Percentiles rank a stretch among this genome's conserved stretches.
phyloP scores from a whole-genome alignment of 2,329 filamentous ascomycete species.

The Fusarium verticillioides region DNA sequence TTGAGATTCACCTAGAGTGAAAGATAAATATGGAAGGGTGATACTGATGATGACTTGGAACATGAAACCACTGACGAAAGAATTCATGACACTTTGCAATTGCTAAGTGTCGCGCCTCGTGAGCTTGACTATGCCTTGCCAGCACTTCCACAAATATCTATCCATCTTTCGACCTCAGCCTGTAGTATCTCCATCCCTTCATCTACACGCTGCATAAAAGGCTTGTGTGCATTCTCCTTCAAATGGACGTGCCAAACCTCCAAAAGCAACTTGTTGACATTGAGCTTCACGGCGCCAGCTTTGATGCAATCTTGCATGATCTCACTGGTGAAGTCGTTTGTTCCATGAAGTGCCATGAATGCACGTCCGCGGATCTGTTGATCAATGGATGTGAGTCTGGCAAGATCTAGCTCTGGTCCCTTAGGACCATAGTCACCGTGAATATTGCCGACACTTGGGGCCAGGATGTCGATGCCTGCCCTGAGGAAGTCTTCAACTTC shows the following conservation, averaged over 20 bases:
- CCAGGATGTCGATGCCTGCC: slow-evolving; percentile 78
- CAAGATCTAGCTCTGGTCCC: slow-evolving; percentile 69
- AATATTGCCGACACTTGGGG: slow-evolving; percentile 80
- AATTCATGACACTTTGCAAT: neutral
- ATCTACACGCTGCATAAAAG: slow-evolving; percentile 19
- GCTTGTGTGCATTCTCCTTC: neutral
- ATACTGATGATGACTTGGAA: no score
- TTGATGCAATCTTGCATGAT: slow-evolving; percentile 63
- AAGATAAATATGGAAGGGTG: no score
- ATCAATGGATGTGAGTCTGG: slow-evolving; percentile 51
- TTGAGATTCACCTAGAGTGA: no score
- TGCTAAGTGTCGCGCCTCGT: neutral
- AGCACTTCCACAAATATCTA: slow-evolving; percentile 32
- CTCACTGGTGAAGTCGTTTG: slow-evolving; percentile 63
- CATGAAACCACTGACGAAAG: no score
- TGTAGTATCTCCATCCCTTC: slow-evolving; percentile 29
- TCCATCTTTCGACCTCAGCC: slow-evolving; percentile 31
- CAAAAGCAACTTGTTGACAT: slow-evolving; percentile 66
- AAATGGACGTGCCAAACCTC: slow-evolving; percentile 43
- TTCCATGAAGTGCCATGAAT: slow-evolving; percentile 63
- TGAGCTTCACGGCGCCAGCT: slow-evolving; percentile 65
- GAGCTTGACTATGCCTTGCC: slow-evolving; percentile 16
- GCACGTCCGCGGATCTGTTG: slow-evolving; percentile 53
- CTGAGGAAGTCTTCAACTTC: slow-evolving; percentile 76
- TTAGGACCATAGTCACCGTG: slow-evolving; percentile 77